phyloP scores from a whole-genome alignment of 2,329 filamentous ascomycete species.

The Zasmidium angulare region DNA sequence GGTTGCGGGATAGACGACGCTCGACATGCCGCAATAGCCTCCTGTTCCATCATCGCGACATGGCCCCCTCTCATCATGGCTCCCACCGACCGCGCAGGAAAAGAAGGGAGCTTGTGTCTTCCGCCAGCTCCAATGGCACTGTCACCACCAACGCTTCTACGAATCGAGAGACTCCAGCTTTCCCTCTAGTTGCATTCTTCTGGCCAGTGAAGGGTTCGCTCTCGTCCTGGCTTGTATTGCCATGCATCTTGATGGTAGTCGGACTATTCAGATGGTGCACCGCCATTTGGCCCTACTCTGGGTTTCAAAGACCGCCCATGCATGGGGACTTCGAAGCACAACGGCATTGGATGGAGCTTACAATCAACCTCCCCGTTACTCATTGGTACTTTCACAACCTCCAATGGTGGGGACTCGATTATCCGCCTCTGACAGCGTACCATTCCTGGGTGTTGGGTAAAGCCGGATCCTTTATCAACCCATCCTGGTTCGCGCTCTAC shows the following conservation, averaged over 20 bases:
- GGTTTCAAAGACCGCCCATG: constrained; percentile 80
- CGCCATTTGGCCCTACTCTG: constrained; percentile 92
- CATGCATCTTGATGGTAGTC: constrained; percentile 83
- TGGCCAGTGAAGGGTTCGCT: constrained; percentile 77
- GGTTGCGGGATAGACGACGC: not conserved
- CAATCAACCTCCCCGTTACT: constrained; percentile 80
- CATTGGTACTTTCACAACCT: constrained; percentile 99
- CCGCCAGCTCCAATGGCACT: constrained; percentile 43
- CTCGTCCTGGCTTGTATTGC: constrained; percentile 90
- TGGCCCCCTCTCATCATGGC: constrained; percentile 30
- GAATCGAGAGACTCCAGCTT: constrained; percentile 63
- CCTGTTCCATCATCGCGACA: constrained; percentile 6
- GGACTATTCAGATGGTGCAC: constrained; percentile 92
- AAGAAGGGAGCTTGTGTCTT: constrained; percentile 40
- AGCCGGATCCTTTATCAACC: constrained; percentile 75
- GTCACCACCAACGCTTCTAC: constrained; percentile 45
- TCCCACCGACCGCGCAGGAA: constrained; percentile 41
- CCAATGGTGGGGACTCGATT: constrained; percentile 97
- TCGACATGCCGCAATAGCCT: constrained; percentile 13
- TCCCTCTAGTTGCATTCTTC: constrained; percentile 89
- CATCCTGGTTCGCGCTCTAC: constrained; percentile 83
- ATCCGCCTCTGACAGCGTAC: constrained; percentile 95
- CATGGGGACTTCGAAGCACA: constrained; percentile 98
- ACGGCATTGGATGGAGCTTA: constrained; percentile 98
- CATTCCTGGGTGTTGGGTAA: constrained; percentile 95